Conservation (phyloP, 805 yeast species). For the Saccharomycopsis schoenii region DNA sequence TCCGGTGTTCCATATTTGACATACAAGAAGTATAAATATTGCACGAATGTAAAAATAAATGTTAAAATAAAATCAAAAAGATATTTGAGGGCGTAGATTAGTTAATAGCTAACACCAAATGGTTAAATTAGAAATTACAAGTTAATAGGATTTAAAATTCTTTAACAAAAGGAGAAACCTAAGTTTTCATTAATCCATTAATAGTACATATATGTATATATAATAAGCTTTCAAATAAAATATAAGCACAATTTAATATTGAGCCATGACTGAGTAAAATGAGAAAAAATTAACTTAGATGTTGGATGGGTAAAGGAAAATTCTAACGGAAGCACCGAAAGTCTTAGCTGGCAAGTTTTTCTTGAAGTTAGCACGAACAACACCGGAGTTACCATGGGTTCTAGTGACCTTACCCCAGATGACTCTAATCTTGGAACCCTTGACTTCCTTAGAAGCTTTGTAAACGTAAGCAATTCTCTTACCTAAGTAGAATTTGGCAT, state of each 20-base stretch:
- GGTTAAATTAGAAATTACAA: background rate
- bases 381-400: conserved; percentile 98
- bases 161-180: conserved; percentile 5
- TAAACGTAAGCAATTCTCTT: conserved; percentile 98
- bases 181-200: conserved; percentile 13
- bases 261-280: conserved; percentile 2
- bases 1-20: conserved; percentile 40
- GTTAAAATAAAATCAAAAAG: background rate
- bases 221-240: conserved; percentile 1
- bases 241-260: background rate
- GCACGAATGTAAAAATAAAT: too few relatives aligned
- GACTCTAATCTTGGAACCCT: conserved; percentile 99
- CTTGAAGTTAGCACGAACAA: conserved; percentile 98
- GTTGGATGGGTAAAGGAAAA: conserved; percentile 99
- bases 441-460: conserved; percentile 96
- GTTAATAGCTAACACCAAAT: background rate
- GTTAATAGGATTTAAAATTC: background rate
- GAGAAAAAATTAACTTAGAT: conserved; percentile 48
- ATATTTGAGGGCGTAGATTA: background rate
- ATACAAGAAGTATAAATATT: too few relatives aligned
- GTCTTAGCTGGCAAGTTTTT: conserved; percentile 99
- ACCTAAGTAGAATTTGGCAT: conserved; percentile 98
- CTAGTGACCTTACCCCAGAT: conserved; percentile 99
- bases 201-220: conserved; percentile 7
- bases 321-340: conserved; percentile 98